A percentile compares a stretch with the other conserved stretches of the same genome.
Conservation (phyloP, 2,329 filamentous ascomycete species). For the Penicillium hordei region DNA sequence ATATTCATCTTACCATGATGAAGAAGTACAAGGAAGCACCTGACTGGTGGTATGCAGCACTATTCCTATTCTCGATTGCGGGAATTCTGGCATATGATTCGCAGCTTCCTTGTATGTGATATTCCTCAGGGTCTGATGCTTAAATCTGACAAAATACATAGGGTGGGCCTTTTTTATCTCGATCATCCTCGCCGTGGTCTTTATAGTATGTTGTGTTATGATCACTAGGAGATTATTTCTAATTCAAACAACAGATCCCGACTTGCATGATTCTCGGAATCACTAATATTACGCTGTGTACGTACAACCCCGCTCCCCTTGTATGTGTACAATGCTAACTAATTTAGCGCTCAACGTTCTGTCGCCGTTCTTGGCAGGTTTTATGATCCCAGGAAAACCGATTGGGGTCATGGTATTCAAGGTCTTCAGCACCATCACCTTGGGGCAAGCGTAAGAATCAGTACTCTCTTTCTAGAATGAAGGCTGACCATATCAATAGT, state of each 20-base stretch:
- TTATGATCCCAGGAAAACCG: slow-evolving; percentile 27
- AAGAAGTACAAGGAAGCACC: slow-evolving; percentile 51
- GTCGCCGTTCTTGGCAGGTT: slow-evolving; percentile 27
- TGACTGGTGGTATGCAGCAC: slow-evolving; percentile 57
- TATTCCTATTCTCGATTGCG: slow-evolving; percentile 33
- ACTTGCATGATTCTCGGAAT: slow-evolving; percentile 28
- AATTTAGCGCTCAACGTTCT: slow-evolving; percentile 25
- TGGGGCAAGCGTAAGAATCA: slow-evolving; percentile 26
- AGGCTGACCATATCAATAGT: slow-evolving; percentile 5
- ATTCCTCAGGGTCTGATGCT: background rate
- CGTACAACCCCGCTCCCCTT: background rate
- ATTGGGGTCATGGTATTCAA: slow-evolving; percentile 31
- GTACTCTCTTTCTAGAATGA: background rate
- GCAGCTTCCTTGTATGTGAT: slow-evolving; percentile 20
- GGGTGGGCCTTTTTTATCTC: slow-evolving; percentile 27
- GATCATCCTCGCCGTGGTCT: slow-evolving; percentile 20
- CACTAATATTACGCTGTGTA: slow-evolving; percentile 25
- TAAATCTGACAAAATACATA: slow-evolving; percentile 8
- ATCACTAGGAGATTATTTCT: background rate
- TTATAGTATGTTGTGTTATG: slow-evolving; percentile 17
- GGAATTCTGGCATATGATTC: slow-evolving; percentile 24
- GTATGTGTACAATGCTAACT: background rate
- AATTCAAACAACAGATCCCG: slow-evolving; percentile 16
- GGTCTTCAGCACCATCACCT: slow-evolving; percentile 27
- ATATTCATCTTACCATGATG: slow-evolving; percentile 66